Evolutionary conservation across 1,284 basidiomycete species (phyloP).

Genomic region (Porodaedalea pini): DNA sequence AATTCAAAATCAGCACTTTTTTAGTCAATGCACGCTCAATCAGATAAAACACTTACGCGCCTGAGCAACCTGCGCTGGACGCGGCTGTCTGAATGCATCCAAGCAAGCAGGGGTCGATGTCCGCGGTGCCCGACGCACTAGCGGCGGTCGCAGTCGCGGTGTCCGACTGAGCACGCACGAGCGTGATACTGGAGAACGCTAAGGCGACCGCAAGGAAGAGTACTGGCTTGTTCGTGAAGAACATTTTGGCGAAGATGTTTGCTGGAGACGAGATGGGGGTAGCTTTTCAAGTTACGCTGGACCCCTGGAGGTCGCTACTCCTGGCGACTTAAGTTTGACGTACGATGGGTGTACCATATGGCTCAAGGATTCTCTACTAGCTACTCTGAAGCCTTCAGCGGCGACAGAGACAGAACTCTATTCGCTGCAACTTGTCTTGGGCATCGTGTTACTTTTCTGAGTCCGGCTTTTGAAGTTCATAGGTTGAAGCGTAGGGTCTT

Average conservation of each 20-base stretch:
- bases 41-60: conserved; percentile 11
- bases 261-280: background rate
- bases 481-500: too few species aligned
- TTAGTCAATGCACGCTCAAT: too few species aligned
- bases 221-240: background rate
- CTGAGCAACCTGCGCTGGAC: conserved; percentile 16
- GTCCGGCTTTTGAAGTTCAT: too few species aligned
- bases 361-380: too few species aligned
- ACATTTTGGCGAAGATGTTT: background rate
- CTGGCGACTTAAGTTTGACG: background rate
- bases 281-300: background rate
- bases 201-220: background rate
- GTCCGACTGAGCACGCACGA: conserved; percentile 1
- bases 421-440: too few species aligned
- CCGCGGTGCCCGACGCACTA: background rate
- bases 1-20: too few species aligned
- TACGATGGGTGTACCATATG: too few species aligned
- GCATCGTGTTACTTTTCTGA: too few species aligned
- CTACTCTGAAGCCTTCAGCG: too few species aligned
- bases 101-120: conserved; percentile 18
- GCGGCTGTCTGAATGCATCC: conserved; percentile 17
- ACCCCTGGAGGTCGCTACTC: background rate
- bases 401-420: too few species aligned
- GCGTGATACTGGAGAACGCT: background rate
- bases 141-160: background rate